Evolutionary conservation across 148 eudicot genomes (phyloP), one percentile per base, ranked within the genome.

Genomic region (Persicaria maculosa): DNA sequence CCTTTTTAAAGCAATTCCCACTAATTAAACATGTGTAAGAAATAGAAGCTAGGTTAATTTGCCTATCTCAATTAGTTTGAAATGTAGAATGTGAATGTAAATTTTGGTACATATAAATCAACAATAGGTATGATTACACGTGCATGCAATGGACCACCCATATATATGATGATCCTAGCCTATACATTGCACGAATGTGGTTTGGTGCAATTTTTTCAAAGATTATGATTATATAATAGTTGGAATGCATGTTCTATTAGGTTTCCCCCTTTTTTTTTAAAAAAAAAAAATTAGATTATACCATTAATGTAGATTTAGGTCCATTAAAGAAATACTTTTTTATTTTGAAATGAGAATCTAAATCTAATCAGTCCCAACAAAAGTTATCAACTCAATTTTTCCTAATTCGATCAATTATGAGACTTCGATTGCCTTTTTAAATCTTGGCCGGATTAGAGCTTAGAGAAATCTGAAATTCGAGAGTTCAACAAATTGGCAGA

Each of bases 101-200:
- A 59, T 10, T 43, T 65, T 65, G 70, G 70, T 65, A 46, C 45
- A 65, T 65, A 14, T 40, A 65, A 65, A 65, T 65, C 47, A 65
- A 65, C 46, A 65, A 36, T 65, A 65, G 70, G 70, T 65, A 65
- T 65, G 46, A 65, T 65, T 65, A 65, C 70, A 43, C 70, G 70
- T 65, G 70, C 70, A 65, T 65, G 70, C 47, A 65, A 65, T 65
- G 70, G 70, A 65, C 70, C 70, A 65, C 70, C 45, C 17, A 20
- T 4, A 8, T 58, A 58, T 58, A 58, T 20, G 31, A 58, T 65
- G 17, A 65, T 65, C 70, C 45, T 65, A 65, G 20, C 19, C 58
- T 17, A 6, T 1, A 53, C 15, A 65, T 65, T 65, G 70, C 11
- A 65, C 16, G 47, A 65, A 40, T 65, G 43, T 43, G 70, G 70